Base-by-base conservation (phyloP, 495 filamentous ascomycete species). In the Annulohypoxylon nitens region DNA sequence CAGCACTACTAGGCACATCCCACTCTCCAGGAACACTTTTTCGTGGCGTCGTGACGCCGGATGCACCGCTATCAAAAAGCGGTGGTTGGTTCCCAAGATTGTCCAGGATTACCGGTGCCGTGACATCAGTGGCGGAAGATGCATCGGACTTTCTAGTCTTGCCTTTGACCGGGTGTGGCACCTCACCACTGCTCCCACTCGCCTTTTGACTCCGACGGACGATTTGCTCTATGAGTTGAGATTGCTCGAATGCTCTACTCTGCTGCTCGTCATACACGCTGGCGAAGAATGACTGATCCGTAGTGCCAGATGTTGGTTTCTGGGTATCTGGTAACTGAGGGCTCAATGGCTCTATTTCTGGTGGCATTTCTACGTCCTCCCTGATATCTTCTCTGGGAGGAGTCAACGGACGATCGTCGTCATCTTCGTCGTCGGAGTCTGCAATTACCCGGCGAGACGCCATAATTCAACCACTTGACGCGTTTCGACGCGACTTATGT, bases 391-490 rank as follows among this genome's bases (percentile, higher is more conserved):
- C 67, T 53, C 37, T 59, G 0, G 16, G 26, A 53, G 70, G 69
- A 36, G 65, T 71, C 33, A 67, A 45, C 34, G 61, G 53, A 26
- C 26, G 50, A 45, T 78, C 75, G 9, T 63, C 77, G n/a, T 53
- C 72, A 50, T 79, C 75, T 51, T 79, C 77, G 36, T 77, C 75
- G 39, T 79, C 77, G 8, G 77, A 79, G 54, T 79, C 77, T 39
- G 75, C 77, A 51, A 79, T 70, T 51, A 77, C 70, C 23, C 60
- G 71, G 5, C 70, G 77, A 47, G 47, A 65, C 61, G 55, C 70
- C 77, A 79, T 79, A 14, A 43, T 57, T 51, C 23, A 34, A 41
- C 48, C 25, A 62, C 16, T 48, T 54, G 58, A 74, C 68, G 74
- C 71, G 73, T 74, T 43, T 37, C 8, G 36, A 76, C 55, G 64